phyloP scores from a whole-genome alignment of 768 basidiomycete species.

The Xerocomus brunneocitrinus region DNA sequence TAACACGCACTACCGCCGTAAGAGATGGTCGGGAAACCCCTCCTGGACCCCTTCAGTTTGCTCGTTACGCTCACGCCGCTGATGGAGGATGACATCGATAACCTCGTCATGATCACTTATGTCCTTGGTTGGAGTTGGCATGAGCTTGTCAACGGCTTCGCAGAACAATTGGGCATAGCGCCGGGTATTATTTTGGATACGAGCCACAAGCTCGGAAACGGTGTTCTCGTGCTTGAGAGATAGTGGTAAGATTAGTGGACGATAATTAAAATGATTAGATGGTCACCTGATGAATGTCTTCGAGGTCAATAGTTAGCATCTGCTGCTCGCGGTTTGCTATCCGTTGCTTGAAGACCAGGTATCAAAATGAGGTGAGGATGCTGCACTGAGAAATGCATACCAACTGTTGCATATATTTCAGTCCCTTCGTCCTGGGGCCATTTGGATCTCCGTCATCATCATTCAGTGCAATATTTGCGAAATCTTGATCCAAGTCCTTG shows the following conservation, averaged over 20 bases:
- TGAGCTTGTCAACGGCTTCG: constrained; percentile 84
- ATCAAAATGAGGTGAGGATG: constrained; percentile 19
- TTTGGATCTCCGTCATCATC: constrained; percentile 39
- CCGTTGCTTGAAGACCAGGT: constrained; percentile 56
- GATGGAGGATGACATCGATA: constrained; percentile 94
- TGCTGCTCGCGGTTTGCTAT: constrained; percentile 93
- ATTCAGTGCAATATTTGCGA: constrained; percentile 68
- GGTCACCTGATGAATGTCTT: constrained; percentile 75
- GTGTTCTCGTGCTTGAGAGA: constrained; percentile 59
- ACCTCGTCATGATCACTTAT: constrained; percentile 91
- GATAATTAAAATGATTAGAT: constrained; percentile 1
- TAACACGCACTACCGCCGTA: constrained; percentile 86
- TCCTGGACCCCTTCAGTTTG: constrained; percentile 69
- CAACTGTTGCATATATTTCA: constrained; percentile 83
- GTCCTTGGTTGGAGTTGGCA: constrained; percentile 86
- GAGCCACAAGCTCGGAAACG: constrained; percentile 66
- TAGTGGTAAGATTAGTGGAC: constrained; percentile 9
- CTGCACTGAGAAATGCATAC: constrained; percentile 42
- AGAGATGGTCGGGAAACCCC: constrained; percentile 85
- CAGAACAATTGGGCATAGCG: constrained; percentile 89
- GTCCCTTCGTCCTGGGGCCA: constrained; percentile 34
- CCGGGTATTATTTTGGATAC: constrained; percentile 79
- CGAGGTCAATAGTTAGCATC: constrained; percentile 82
- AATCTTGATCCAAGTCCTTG: constrained; percentile 61
- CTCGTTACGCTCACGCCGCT: constrained; percentile 84